Conservation (phyloP, 2,329 filamentous ascomycete genomes). For the Chaetoscypha palmicola region DNA sequence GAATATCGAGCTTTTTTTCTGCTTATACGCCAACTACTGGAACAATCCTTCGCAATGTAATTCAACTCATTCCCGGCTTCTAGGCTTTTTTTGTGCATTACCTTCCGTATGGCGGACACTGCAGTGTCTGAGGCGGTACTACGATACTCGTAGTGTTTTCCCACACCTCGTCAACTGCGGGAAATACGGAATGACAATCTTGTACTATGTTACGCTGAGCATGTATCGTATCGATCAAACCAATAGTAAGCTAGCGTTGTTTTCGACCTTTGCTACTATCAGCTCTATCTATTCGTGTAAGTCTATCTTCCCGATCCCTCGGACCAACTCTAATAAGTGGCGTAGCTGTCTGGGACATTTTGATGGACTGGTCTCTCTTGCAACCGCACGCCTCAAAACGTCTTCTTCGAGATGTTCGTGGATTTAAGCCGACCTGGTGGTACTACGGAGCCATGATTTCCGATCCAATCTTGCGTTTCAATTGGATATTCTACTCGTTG, state of each 20-base stretch:
- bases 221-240: conserved; percentile 70
- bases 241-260: conserved; percentile 55
- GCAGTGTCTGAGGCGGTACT: conserved; percentile 85
- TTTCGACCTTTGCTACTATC: conserved; percentile 71
- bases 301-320: conserved; percentile 26
- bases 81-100: conserved; percentile 79
- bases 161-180: conserved; percentile 88
- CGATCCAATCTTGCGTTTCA: conserved; percentile 81
- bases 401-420: conserved; percentile 69
- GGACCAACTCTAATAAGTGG: neutral
- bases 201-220: conserved; percentile 71
- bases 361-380: conserved; percentile 93
- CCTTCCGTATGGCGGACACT: conserved; percentile 86
- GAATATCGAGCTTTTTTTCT: conserved; percentile 93
- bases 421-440: conserved; percentile 69
- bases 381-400: conserved; percentile 64
- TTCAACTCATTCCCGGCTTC: conserved; percentile 70
- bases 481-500: conserved; percentile 85
- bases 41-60: conserved; percentile 69
- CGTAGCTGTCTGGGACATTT: conserved; percentile 78
- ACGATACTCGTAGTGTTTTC: conserved; percentile 78
- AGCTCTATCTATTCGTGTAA: conserved; percentile 77
- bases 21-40: conserved; percentile 80
- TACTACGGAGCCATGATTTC: conserved; percentile 83
- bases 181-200: conserved; percentile 82